Base-by-base conservation (phyloP, 1,284 basidiomycete species). In the Trametes hirsuta region DNA sequence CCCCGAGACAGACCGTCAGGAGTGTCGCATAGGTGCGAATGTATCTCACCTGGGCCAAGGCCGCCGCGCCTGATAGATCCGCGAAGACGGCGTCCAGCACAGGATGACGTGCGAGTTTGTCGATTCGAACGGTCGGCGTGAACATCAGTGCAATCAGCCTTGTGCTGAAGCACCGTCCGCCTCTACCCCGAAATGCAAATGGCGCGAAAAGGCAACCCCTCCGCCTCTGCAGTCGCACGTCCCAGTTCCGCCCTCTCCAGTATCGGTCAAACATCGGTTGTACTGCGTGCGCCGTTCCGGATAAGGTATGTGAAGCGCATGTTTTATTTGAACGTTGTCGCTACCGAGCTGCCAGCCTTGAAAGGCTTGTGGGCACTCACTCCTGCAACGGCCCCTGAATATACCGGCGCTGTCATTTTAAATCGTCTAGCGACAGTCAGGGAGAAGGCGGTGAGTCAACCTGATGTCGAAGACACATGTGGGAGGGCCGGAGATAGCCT, bases 401-500 rank as follows among this genome's bases (percentile, higher is more conserved):
- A 51, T 42, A 25, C 34, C 22, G 3, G n/a, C n/a, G 39, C 15
- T 34, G 39, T 25, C 24, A 8, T 30, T 30, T 30, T 30, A 30
- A 30, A 51, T 41, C 22, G 9, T 51, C 18, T 18, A 18, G 18
- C 18, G 18, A 18, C 18, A 18, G 18, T 18, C 34, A 9, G 25
- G 25, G 21, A 14, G 11, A 9, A 10, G 18, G 22, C 35, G 21
- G 34, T 12, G 12, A 42, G 49, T 14, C 42, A 44, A 45, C 24
- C 30, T 35, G 30, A 34, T 34, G 51, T 45, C 41, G 21, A 45
- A 12, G 51, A 15, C 9, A 42, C 30, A 37, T 22, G 30, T 42
- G 51, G 41, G 39, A 30, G 34, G 36, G 41, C 51, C 41, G 51
- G 51, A 53, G 51, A 53, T 53, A 45, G 34, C 34, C 35, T 35